These are phyloP conservation scores for Amorphotheca resinae DNA, from an alignment of 495 filamentous ascomycete species.

Conservation along the genomic window DNA sequence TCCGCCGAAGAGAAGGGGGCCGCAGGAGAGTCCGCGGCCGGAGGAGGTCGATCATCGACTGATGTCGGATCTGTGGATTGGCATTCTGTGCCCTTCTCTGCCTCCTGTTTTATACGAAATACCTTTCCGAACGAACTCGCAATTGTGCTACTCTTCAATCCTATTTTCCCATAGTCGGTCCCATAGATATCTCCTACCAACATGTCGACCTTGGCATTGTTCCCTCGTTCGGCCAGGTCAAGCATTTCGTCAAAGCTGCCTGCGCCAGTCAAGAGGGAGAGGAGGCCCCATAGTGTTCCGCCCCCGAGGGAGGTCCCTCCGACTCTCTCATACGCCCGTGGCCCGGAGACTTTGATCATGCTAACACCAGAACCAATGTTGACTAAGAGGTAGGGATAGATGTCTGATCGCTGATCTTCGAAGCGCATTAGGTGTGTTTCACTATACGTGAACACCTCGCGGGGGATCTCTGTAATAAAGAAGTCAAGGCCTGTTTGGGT, in stretches of 20 bases:
- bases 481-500: constrained; percentile 67
- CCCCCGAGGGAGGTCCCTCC: constrained; percentile 92
- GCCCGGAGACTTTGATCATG: constrained; percentile 96
- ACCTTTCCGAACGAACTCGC: constrained; percentile 96
- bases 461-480: constrained; percentile 94
- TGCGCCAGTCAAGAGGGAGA: constrained; percentile 80
- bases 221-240: constrained; percentile 81
- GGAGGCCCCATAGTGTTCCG: constrained; percentile 89
- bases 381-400: constrained; percentile 93
- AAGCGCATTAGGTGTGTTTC: constrained; percentile 82
- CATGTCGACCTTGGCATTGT: constrained; percentile 92
- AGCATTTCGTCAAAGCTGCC: constrained; percentile 93
- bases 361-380: constrained; percentile 98
- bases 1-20: constrained; percentile 34
- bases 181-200: constrained; percentile 97
- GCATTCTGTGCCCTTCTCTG: constrained; percentile 58
- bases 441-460: constrained; percentile 92
- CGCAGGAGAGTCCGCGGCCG: background rate
- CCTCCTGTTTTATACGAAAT: constrained; percentile 67
- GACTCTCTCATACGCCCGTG: constrained; percentile 71
- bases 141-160: constrained; percentile 84
- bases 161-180: constrained; percentile 88
- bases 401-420: constrained; percentile 51
- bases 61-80: background rate
- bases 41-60: background rate